These are phyloP conservation scores for Pyropia haitanensis DNA, from an alignment of 23 red algal species.

Conservation along the genomic window DNA sequence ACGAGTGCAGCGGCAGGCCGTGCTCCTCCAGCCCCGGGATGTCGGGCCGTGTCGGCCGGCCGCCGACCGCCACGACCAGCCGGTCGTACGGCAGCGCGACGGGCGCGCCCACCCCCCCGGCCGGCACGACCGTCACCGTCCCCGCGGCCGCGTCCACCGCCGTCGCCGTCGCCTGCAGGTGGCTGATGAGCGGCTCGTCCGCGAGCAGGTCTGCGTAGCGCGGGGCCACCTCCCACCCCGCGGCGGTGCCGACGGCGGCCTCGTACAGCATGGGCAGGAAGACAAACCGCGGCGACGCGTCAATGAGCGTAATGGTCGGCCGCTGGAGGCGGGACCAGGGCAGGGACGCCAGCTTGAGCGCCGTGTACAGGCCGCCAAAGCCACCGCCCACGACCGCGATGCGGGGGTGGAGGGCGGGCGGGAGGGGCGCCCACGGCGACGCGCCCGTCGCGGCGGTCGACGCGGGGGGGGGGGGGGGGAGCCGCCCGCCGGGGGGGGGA, in stretches of 20 bases:
- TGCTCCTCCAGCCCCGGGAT: constrained; percentile 65
- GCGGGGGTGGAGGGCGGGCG: constrained; percentile 48
- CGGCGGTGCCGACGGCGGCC: constrained; percentile 53
- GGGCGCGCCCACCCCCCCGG: constrained; percentile 5
- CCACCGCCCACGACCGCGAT: constrained; percentile 88
- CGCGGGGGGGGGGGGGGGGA: background rate
- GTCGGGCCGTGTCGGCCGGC: constrained; percentile 10
- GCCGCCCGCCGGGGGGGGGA: too few relatives aligned
- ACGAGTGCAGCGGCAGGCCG: constrained; percentile 52
- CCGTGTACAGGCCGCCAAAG: constrained; percentile 78
- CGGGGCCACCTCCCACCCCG: constrained; percentile 88
- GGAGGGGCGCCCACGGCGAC: constrained; percentile 1
- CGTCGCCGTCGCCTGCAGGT: constrained; percentile 41
- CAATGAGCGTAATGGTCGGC: constrained; percentile 75
- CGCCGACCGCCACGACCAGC: constrained; percentile 62
- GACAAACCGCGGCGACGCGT: constrained; percentile 66
- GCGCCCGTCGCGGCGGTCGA: background rate
- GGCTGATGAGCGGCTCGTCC: constrained; percentile 35
- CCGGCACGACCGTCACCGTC: constrained; percentile 10
- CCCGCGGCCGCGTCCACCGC: constrained; percentile 35
- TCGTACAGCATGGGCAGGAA: constrained; percentile 98
- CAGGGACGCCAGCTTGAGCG: constrained; percentile 52
- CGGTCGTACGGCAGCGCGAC: constrained; percentile 65
- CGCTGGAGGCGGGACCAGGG: constrained; percentile 76
- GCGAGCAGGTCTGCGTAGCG: constrained; percentile 52